These are phyloP conservation scores for Punica granatum DNA, from an alignment of 345 rosid species.

Conservation along the genomic window DNA sequence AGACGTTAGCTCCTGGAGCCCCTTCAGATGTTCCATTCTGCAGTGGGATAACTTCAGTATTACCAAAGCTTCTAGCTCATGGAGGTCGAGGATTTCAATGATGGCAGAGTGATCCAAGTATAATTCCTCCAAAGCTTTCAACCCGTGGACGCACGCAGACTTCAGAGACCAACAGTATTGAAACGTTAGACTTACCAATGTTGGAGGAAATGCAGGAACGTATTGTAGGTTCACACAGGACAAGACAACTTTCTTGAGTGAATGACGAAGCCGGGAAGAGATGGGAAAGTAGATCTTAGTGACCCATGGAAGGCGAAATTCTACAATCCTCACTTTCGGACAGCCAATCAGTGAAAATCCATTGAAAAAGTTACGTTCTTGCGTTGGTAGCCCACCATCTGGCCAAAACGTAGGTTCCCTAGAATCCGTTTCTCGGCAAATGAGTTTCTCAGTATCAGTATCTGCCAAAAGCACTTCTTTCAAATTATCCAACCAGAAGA, in stretches of 20 bases:
- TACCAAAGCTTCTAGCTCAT: not conserved
- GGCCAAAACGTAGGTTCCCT: not conserved
- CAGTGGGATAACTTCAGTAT: not conserved
- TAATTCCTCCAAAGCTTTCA: conserved; percentile 5
- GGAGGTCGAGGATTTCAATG: not conserved
- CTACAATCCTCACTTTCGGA: not conserved
- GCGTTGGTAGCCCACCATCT: not conserved
- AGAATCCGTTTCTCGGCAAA: too few relatives aligned
- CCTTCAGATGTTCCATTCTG: not conserved
- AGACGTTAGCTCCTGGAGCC: not conserved
- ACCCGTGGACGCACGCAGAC: too few relatives aligned
- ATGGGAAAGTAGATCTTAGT: not conserved
- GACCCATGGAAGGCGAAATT: not conserved
- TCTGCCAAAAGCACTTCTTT: not conserved
- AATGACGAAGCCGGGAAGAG: not conserved
- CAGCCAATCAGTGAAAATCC: not conserved
- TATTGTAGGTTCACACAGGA: not conserved
- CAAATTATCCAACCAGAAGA: not conserved
- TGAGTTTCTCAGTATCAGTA: not conserved
- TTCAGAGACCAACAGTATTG: conserved; percentile 1
- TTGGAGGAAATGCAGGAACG: not conserved
- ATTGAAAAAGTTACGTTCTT: not conserved
- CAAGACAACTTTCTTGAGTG: not conserved
- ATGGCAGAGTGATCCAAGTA: not conserved
- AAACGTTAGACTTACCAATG: not conserved